Evolutionary conservation across 305 asterid species (phyloP), one percentile per base, ranked within the genome.

Genomic region (Fraxinus floribunda): DNA sequence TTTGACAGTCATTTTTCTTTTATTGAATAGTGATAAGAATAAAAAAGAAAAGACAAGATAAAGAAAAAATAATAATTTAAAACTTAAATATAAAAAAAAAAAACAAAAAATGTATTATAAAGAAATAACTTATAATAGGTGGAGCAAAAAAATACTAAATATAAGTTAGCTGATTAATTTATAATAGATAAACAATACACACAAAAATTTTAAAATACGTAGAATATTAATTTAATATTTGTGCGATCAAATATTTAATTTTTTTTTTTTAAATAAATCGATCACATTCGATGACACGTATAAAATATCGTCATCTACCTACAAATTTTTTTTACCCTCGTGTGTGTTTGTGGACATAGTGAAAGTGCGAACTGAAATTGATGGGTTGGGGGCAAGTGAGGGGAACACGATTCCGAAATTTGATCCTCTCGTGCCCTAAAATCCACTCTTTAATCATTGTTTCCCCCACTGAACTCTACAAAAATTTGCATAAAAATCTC

Each of bases 321-420:
- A 44, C 16, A 11, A 44, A 44, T 2, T 10, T 44, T 41, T 2
- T 46, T 24, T 13, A 1, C 41, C 2, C 41, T 6, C 9, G 41
- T 36, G 72, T 22, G 72, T 62, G 35, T 3, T 26, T 66, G 73
- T 22, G 35, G 73, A 24, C 36, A 24, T 64, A 24, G 73, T 66
- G 15, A 26, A 66, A 66, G 73, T 26, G 73, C 34, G 29, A 66
- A 66, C 35, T 26, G 36, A 66, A 66, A 66, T 66, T 66, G 73
- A 66, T 66, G 73, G 11, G 15, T 66, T 24, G 26, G 1, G 72
- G 29, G 70, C 29, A 22, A 60, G 29, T 60, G 73, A 22, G 73
- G 90, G 89, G 86, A 83, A 89, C 92, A 89, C 80, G 87, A 81
- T 81, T 86, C 90, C 89, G 62, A 79, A 81, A 34, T 82, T 87